phyloP scores from a whole-genome alignment of 2,329 filamentous ascomycete species.

The Cordyceps javanica region DNA sequence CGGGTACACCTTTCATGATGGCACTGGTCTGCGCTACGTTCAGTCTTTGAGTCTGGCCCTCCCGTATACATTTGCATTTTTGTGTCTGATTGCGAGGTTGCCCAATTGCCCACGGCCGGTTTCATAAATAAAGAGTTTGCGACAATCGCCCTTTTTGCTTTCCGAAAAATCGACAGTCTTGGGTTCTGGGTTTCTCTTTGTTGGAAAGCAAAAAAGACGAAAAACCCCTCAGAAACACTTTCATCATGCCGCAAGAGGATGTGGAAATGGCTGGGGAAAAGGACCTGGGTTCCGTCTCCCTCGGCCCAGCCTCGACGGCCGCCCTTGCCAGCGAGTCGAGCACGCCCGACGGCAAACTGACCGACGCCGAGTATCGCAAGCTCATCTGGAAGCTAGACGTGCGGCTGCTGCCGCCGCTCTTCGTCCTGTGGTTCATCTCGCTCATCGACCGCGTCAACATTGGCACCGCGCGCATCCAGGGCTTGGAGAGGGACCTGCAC shows the following conservation, averaged over 20 bases:
- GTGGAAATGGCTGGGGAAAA: neutral
- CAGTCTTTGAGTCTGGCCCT: no score
- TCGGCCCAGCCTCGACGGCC: neutral
- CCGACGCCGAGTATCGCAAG: slow-evolving; percentile 2
- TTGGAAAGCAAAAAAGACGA: no score
- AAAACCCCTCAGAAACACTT: no score
- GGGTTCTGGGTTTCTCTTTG: no score
- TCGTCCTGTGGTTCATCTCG: slow-evolving; percentile 14
- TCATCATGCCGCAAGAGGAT: neutral
- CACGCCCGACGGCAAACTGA: neutral
- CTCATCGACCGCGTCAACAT: slow-evolving; percentile 18
- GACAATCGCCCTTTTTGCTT: no score
- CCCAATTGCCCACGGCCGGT: no score
- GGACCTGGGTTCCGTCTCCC: neutral
- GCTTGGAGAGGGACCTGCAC: slow-evolving; percentile 41
- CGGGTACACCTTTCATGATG: no score
- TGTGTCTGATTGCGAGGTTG: no score
- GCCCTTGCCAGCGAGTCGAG: neutral
- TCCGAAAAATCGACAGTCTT: no score
- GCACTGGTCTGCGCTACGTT: no score
- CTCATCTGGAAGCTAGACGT: slow-evolving; percentile 14
- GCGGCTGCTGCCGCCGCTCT: slow-evolving; percentile 11
- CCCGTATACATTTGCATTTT: no score
- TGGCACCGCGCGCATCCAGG: slow-evolving; percentile 22
- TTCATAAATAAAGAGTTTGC: no score